phyloP scores from a whole-genome alignment of 202 grass and related monocot species.

The Zoysia matrella region DNA sequence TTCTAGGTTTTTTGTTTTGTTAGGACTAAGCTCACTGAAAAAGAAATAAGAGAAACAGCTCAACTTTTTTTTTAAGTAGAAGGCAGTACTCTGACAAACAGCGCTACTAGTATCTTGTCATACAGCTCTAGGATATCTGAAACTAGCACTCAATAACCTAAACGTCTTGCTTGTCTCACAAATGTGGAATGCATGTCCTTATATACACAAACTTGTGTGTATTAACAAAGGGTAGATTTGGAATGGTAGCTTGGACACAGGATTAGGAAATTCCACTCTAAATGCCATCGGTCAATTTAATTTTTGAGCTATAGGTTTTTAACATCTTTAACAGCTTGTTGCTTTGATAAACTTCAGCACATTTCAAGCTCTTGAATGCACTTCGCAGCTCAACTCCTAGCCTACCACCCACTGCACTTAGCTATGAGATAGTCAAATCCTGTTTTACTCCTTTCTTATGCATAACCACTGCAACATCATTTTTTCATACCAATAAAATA shows the following conservation, averaged over 20 bases:
- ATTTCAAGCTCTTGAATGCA: too few relatives aligned
- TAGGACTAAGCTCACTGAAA: neutral
- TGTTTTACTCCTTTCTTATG: too few relatives aligned
- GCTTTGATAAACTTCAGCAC: too few relatives aligned
- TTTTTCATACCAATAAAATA: neutral
- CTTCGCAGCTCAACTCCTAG: too few relatives aligned
- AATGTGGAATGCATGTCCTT: neutral
- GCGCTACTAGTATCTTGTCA: too few relatives aligned
- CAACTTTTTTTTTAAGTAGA: neutral
- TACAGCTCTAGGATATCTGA: neutral
- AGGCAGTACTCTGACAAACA: too few relatives aligned
- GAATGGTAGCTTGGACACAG: too few relatives aligned
- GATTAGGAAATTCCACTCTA: neutral
- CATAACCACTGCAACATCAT: neutral
- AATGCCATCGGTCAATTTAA: neutral
- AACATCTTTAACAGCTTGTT: neutral
- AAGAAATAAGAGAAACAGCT: neutral
- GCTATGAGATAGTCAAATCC: too few relatives aligned
- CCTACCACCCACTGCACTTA: too few relatives aligned
- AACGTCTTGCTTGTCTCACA: neutral
- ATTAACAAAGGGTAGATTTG: too few relatives aligned
- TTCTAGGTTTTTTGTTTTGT: neutral
- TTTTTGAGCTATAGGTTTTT: neutral
- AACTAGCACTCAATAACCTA: neutral
- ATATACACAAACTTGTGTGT: too few relatives aligned